Base-by-base conservation (phyloP, 2,329 filamentous ascomycete species). In the Fusarium nurragi region DNA sequence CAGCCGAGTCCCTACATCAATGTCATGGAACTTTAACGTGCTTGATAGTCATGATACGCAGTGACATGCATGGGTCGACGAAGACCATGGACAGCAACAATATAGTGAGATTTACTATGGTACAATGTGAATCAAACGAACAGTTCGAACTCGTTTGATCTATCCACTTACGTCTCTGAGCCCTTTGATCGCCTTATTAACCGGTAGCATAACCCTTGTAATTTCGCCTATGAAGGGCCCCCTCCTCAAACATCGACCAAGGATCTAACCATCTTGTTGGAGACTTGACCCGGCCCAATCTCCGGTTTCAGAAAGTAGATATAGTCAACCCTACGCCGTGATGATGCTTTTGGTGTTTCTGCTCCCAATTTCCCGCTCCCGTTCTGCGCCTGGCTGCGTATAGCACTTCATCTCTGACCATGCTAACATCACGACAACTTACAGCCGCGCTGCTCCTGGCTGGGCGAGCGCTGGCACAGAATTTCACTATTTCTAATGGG, bases 401-500 rank as follows among this genome's bases (percentile, higher is more conserved):
- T 44, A 50, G 8, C 19, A 25, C 23, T 26, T 12, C 16, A 49
- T 18, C 36, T 21, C 2, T 21, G 49, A 30, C 16, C 44, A 69
- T 69, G 58, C 40, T 67, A 45, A 41, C 45, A 25, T 48, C 52
- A 37, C 36, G 43, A 26, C 30, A 38, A 8, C 44, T 72, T 10
- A 23, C 44, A 28, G 23, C 58, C 34, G 48, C 40, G n/a, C 46
- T 70, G n/a, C 65, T 77, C 14, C 54, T 75, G 22, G 63, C 67
- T 12, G 44, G 52, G 36, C 66, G 58, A 16, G 58, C 70, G 16
- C 58, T 68, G 10, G 78, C 78, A 7, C 71, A 77, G 38, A 78
- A 81, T 60, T 89, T 90, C 68, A 86, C 83, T 19, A 83, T 87
- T 48, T 76, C 86, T 21, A 86, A 86, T 66, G 89, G 89, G 16